Percentiles rank a stretch among this genome's conserved stretches.
These are phyloP conservation scores for Pseudevernia furfuracea DNA, from an alignment of 495 filamentous ascomycete species.

Conservation along the genomic window DNA sequence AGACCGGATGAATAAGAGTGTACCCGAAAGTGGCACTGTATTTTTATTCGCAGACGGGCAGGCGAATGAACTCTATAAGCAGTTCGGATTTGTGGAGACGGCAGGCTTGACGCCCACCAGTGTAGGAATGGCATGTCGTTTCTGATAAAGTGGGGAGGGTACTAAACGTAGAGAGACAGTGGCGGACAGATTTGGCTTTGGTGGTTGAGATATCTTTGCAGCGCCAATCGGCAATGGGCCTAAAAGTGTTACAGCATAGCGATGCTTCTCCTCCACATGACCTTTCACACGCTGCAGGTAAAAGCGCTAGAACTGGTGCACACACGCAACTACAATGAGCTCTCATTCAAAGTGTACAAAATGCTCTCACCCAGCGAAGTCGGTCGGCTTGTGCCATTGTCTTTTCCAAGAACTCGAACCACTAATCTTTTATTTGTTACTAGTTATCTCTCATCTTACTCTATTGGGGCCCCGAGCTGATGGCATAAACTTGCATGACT, in stretches of 20 bases:
- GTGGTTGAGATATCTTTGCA: not conserved
- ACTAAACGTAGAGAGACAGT: too few relatives aligned
- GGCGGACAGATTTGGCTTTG: not conserved
- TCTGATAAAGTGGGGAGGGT: not conserved
- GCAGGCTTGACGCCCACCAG: not conserved
- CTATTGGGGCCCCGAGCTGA: not conserved
- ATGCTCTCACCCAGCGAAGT: not conserved
- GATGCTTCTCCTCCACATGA: not conserved
- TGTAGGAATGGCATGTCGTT: conserved; percentile 4
- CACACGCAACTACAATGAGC: not conserved
- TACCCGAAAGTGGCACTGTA: conserved; percentile 38
- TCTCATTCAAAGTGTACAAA: not conserved
- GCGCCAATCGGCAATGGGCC: not conserved
- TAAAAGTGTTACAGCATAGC: not conserved
- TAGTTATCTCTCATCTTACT: not conserved
- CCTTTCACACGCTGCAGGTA: not conserved
- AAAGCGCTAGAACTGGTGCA: not conserved
- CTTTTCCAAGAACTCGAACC: not conserved
- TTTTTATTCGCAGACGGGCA: conserved; percentile 40
- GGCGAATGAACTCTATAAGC: conserved; percentile 39
- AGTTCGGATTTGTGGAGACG: conserved; percentile 38
- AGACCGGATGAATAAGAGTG: conserved; percentile 33
- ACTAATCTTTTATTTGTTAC: not conserved
- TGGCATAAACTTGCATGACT: not conserved
- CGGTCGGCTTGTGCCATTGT: not conserved